Conservation (phyloP, 371 early-diverging fungal genomes). For the Mucor irregularis region DNA sequence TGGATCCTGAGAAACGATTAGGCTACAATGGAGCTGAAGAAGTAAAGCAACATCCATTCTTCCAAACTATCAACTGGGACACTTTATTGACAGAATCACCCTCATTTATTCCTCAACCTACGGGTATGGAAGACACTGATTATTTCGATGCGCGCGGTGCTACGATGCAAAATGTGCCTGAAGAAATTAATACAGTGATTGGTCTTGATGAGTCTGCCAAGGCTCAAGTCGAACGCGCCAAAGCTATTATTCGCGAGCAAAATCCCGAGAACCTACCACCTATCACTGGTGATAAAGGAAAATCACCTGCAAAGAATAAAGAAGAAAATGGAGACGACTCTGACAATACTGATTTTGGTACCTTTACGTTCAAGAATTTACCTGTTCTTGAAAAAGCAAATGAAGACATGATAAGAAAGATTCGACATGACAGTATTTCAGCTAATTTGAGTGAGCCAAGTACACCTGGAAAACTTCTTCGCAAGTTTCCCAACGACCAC, state of each 20-base stretch:
- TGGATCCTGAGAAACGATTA: conserved; percentile 76
- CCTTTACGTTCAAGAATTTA: conserved; percentile 90
- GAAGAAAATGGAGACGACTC: not conserved
- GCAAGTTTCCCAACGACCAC: conserved; percentile 11
- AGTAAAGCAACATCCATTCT: conserved; percentile 71
- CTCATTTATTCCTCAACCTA: conserved; percentile 84
- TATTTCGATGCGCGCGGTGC: conserved; percentile 94
- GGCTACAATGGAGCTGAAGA: conserved; percentile 70
- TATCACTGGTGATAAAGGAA: not conserved
- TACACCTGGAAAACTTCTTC: not conserved
- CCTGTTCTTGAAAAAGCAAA: conserved; percentile 88
- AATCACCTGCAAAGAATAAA: not conserved
- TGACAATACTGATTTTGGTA: conserved; percentile 81
- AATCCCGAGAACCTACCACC: conserved; percentile 34
- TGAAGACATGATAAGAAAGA: conserved; percentile 72
- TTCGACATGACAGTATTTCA: conserved; percentile 53
- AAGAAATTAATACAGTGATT: not conserved
- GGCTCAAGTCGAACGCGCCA: conserved; percentile 41
- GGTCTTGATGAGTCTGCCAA: conserved; percentile 24
- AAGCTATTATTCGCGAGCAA: conserved; percentile 45
- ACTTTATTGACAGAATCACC: conserved; percentile 69
- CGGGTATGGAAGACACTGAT: conserved; percentile 82
- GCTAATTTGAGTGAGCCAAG: conserved; percentile 14
- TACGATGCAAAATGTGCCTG: conserved; percentile 51
- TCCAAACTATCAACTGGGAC: conserved; percentile 68